A percentile compares a stretch with the other conserved stretches of the same genome.
Conservation (phyloP, 1,139 yeast genomes). For the Groenewaldozyma sp. region DNA sequence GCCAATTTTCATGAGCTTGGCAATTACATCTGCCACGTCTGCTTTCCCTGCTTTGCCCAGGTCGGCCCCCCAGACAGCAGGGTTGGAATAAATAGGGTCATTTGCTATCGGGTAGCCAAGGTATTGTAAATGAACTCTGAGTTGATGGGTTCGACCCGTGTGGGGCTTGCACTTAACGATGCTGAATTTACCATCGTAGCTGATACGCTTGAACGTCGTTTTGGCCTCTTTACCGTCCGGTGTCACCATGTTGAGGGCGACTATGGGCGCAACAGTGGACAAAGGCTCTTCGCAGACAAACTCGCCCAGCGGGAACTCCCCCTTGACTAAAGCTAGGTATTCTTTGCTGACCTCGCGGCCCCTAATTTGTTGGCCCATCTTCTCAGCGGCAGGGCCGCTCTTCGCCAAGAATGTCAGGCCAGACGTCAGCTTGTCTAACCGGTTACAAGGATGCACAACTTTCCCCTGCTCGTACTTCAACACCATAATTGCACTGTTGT, state of each 20-base stretch:
- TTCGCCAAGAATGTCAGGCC: conserved; percentile 93
- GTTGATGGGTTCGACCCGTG: conserved; percentile 94
- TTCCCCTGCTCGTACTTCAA: conserved; percentile 57
- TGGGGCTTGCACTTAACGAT: conserved; percentile 75
- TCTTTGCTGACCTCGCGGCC: conserved; percentile 72
- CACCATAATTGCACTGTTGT: conserved; percentile 78
- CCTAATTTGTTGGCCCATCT: conserved; percentile 61
- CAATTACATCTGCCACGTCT: conserved; percentile 38
- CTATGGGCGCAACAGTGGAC: conserved; percentile 63
- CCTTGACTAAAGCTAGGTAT: conserved; percentile 80
- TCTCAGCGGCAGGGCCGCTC: conserved; percentile 70
- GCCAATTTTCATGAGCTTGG: conserved; percentile 53
- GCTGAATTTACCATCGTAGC: conserved; percentile 54
- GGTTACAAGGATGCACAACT: conserved; percentile 77
- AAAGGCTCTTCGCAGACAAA: conserved; percentile 60
- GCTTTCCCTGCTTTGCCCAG: conserved; percentile 49
- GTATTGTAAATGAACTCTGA: conserved; percentile 82
- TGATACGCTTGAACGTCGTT: conserved; percentile 44
- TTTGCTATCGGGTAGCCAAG: conserved; percentile 88
- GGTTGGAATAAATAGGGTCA: conserved; percentile 77
- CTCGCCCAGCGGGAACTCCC: conserved; percentile 60
- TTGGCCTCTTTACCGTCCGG: conserved; percentile 53
- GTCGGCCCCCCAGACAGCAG: conserved; percentile 59
- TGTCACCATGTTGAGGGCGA: conserved; percentile 67
- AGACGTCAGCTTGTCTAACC: conserved; percentile 84